phyloP scores from a whole-genome alignment of 2,329 filamentous ascomycete genomes.

The Tolypocladium paradoxum region DNA sequence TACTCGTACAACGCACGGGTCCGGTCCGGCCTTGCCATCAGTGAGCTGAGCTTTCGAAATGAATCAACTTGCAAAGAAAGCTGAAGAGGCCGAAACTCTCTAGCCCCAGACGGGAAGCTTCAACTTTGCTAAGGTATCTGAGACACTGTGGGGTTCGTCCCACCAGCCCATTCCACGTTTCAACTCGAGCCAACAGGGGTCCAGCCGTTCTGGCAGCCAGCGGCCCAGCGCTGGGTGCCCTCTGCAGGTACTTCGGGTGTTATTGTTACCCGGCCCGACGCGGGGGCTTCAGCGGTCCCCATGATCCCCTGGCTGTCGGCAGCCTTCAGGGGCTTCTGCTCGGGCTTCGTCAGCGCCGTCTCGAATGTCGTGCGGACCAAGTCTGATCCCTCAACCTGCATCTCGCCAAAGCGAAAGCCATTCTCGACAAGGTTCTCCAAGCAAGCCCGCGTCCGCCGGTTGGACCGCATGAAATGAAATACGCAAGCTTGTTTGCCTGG shows the following conservation, averaged over 20 bases:
- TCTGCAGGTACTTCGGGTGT: no score
- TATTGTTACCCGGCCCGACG: no score
- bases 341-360: not conserved
- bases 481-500: not conserved
- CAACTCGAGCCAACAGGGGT: not conserved
- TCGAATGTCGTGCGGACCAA: not conserved
- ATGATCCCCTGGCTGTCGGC: no score
- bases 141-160: not conserved
- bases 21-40: not conserved
- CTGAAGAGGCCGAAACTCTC: not conserved
- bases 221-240: no score
- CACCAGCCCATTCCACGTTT: not conserved
- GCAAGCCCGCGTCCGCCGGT: not conserved
- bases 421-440: not conserved
- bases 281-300: no score
- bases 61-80: no score
- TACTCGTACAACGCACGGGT: not conserved
- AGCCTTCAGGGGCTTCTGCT: not conserved
- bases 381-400: not conserved
- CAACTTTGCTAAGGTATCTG: not conserved
- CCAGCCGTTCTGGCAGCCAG: not conserved
- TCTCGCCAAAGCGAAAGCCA: not conserved
- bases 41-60: not conserved
- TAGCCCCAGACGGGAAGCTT: not conserved
- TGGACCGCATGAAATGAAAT: not conserved